Conservation (phyloP, 2,329 filamentous ascomycete species). For the Ceratocystis lukuohia region DNA sequence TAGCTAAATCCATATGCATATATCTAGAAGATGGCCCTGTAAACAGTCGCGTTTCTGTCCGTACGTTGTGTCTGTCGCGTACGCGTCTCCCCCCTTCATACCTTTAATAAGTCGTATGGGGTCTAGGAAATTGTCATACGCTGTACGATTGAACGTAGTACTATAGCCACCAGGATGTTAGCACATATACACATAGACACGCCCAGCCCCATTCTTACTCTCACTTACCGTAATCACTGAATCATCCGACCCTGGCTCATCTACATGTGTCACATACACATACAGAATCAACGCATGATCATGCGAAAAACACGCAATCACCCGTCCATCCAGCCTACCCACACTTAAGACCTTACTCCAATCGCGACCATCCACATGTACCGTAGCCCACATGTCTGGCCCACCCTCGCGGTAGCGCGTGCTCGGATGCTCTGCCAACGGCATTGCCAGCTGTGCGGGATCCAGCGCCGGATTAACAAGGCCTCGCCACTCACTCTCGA, state of each 20-base stretch:
- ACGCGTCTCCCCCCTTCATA: too few relatives aligned
- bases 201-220: not conserved
- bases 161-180: constrained; percentile 21
- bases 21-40: too few relatives aligned
- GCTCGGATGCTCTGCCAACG: constrained; percentile 67
- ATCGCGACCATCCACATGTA: constrained; percentile 82
- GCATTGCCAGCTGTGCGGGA: constrained; percentile 56
- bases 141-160: constrained; percentile 35
- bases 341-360: constrained; percentile 93
- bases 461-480: constrained; percentile 82
- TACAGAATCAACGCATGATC: constrained; percentile 72
- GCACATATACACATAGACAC: not conserved
- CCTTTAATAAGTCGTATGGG: not conserved
- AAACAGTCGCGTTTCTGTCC: too few relatives aligned
- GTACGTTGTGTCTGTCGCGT: too few relatives aligned
- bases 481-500: constrained; percentile 73
- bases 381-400: constrained; percentile 74
- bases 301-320: constrained; percentile 82
- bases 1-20: too few relatives aligned
- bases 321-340: constrained; percentile 72
- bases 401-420: constrained; percentile 63
- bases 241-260: constrained; percentile 51
- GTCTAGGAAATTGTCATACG: not conserved
- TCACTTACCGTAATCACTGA: constrained; percentile 59
- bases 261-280: constrained; percentile 62